Conservation (phyloP, 768 basidiomycete genomes). For the Nidularia pulvinata region DNA sequence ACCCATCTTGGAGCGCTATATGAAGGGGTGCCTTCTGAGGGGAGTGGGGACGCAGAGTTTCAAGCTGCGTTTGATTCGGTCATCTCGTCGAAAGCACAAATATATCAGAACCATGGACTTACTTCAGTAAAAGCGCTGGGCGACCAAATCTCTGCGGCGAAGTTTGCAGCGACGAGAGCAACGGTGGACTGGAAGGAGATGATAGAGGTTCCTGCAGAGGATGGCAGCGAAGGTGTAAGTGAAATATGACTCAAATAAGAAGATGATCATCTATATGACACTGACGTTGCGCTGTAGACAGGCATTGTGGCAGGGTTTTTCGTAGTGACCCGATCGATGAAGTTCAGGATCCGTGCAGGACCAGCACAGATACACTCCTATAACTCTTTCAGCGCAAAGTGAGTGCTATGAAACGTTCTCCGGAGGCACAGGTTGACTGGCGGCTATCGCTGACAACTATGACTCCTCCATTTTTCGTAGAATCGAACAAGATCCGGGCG, state of each 20-base stretch:
- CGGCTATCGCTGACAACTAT: too few relatives aligned
- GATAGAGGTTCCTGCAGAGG: not conserved
- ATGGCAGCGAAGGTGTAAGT: too few relatives aligned
- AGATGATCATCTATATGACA: not conserved
- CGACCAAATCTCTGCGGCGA: not conserved
- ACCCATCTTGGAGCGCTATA: not conserved
- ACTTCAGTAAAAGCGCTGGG: not conserved
- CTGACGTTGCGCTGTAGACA: slow-evolving; percentile 12
- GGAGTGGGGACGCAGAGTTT: not conserved
- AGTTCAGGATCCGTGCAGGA: slow-evolving; percentile 34
- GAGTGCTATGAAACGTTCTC: slow-evolving; percentile 14
- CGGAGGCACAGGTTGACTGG: too few relatives aligned
- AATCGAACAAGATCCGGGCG: slow-evolving; percentile 15
- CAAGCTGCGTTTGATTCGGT: not conserved
- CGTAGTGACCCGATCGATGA: slow-evolving; percentile 33
- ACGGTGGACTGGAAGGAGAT: not conserved
- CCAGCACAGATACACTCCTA: slow-evolving; percentile 29
- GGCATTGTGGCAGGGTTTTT: slow-evolving; percentile 37
- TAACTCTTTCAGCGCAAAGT: slow-evolving; percentile 40
- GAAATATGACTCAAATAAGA: not conserved
- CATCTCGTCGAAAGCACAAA: not conserved
- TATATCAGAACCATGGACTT: not conserved
- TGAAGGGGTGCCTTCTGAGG: not conserved
- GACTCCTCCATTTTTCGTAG: slow-evolving; percentile 6
- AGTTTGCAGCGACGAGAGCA: not conserved